phyloP scores from a whole-genome alignment of 164 flowering plant species.

The Sedum album region DNA sequence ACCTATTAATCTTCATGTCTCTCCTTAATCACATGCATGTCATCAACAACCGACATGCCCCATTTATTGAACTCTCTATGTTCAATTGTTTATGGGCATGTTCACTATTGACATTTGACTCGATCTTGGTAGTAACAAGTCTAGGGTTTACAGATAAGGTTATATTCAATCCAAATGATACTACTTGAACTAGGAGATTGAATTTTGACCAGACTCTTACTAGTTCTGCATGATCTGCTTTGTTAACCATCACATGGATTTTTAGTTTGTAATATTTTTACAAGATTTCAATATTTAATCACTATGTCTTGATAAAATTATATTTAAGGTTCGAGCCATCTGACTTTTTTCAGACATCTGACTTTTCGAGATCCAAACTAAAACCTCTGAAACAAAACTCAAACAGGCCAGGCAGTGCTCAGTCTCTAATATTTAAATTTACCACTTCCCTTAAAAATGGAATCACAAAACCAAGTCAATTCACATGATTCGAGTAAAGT shows the following conservation, averaged over 20 bases:
- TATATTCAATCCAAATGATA: background rate
- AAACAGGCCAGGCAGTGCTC: no score
- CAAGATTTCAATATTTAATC: no score
- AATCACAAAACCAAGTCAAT: background rate
- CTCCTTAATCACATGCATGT: slow-evolving; percentile 7
- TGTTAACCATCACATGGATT: no score
- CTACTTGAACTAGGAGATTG: background rate
- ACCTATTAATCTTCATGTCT: background rate
- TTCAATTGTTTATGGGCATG: background rate
- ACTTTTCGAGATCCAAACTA: no score
- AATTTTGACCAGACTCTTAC: background rate
- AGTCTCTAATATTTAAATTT: no score
- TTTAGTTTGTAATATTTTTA: no score
- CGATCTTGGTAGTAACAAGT: slow-evolving; percentile 5
- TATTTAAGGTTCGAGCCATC: no score
- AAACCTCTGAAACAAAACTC: no score
- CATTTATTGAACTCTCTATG: background rate
- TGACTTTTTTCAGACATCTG: no score
- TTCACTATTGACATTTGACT: slow-evolving; percentile 3
- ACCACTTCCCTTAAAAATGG: background rate
- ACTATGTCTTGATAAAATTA: no score
- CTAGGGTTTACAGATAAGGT: slow-evolving; percentile 3
- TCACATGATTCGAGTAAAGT: background rate
- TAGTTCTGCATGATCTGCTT: background rate
- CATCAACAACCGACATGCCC: slow-evolving; percentile 8